A percentile compares a stretch with the other conserved stretches of the same genome.
Evolutionary conservation across 371 early-diverging fungal genomes (phyloP).

Genomic region (Rhizomucor pusillus): DNA sequence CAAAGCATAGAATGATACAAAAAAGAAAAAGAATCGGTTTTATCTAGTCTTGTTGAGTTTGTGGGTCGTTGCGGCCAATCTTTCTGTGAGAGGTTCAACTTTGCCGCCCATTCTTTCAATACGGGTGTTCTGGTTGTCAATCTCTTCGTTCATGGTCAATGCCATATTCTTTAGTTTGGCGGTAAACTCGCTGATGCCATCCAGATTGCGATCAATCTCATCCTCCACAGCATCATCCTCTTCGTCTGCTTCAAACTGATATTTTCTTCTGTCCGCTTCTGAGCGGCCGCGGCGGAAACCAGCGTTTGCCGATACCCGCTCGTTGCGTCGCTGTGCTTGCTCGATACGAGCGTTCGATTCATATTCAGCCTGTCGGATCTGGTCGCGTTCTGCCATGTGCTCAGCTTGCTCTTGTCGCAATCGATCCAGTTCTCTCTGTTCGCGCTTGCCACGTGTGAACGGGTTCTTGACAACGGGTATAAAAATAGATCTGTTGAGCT

Average conservation of each 20-base stretch:
- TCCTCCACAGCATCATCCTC: slow-evolving; percentile 75
- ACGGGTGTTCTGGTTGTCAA: slow-evolving; percentile 65
- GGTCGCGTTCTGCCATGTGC: slow-evolving; percentile 40
- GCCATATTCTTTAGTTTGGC: slow-evolving; percentile 73
- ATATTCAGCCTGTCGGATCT: slow-evolving; percentile 25
- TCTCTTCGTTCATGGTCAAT: slow-evolving; percentile 68
- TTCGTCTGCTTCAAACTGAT: slow-evolving; percentile 61
- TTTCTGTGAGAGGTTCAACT: slow-evolving; percentile 45
- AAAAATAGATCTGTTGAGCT: slow-evolving; percentile 79
- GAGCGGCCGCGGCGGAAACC: slow-evolving; percentile 49
- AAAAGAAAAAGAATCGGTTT: slow-evolving; percentile 3
- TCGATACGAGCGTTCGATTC: slow-evolving; percentile 51
- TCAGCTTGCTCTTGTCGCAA: slow-evolving; percentile 51
- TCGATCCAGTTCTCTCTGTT: slow-evolving; percentile 53
- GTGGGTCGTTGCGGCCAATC: slow-evolving; percentile 37
- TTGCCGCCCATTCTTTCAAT: slow-evolving; percentile 29
- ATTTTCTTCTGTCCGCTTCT: slow-evolving; percentile 59
- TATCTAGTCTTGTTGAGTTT: slow-evolving; percentile 46
- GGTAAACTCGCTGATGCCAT: slow-evolving; percentile 62
- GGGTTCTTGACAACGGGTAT: slow-evolving; percentile 70
- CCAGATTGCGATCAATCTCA: slow-evolving; percentile 79
- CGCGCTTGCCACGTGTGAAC: slow-evolving; percentile 57
- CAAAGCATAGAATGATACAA: slow-evolving; percentile 2
- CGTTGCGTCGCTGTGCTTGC: slow-evolving; percentile 41
- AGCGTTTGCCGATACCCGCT: slow-evolving; percentile 34